Evolutionary conservation across 2,329 filamentous ascomycete genomes (phyloP).

Genomic region (Pseudofabraea citricarpa): DNA sequence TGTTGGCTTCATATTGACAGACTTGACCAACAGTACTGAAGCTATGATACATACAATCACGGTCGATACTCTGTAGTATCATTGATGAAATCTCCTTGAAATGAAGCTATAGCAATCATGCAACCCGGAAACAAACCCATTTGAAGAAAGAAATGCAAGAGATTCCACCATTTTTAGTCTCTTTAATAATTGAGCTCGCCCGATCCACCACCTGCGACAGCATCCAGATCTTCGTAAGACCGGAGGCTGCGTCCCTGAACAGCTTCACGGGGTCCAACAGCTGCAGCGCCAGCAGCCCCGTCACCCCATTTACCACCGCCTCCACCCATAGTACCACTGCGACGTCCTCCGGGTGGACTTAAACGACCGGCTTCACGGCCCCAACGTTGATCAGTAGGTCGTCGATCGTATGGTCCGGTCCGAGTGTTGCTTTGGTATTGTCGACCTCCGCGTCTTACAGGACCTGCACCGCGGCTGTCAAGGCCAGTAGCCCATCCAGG

Average conservation of each 20-base stretch:
- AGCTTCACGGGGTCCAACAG: conserved; percentile 82
- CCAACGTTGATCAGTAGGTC: conserved; percentile 50
- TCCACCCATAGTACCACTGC: conserved; percentile 39
- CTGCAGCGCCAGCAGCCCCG: conserved; percentile 66
- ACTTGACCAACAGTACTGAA: too few species aligned
- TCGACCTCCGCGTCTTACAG: conserved; percentile 63
- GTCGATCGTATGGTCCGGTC: conserved; percentile 70
- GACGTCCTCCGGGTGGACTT: conserved; percentile 44
- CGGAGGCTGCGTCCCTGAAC: conserved; percentile 89
- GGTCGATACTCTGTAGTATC: too few species aligned
- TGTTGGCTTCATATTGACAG: too few species aligned
- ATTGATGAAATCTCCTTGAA: too few species aligned
- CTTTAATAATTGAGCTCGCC: conserved; percentile 83
- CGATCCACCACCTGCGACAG: conserved; percentile 66
- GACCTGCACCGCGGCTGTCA: conserved; percentile 55
- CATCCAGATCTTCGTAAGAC: conserved; percentile 96
- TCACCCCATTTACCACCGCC: conserved; percentile 65
- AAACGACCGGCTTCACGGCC: conserved; percentile 40
- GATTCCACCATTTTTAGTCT: too few species aligned
- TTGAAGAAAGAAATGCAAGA: too few species aligned
- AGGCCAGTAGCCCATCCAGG: conserved; percentile 43
- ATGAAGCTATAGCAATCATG: too few species aligned
- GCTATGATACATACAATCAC: too few species aligned
- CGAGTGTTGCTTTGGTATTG: conserved; percentile 56
- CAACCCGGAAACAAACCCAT: too few species aligned